Base-by-base conservation (phyloP, 75 land plant genomes). In the Adiantum capillusveneris region DNA sequence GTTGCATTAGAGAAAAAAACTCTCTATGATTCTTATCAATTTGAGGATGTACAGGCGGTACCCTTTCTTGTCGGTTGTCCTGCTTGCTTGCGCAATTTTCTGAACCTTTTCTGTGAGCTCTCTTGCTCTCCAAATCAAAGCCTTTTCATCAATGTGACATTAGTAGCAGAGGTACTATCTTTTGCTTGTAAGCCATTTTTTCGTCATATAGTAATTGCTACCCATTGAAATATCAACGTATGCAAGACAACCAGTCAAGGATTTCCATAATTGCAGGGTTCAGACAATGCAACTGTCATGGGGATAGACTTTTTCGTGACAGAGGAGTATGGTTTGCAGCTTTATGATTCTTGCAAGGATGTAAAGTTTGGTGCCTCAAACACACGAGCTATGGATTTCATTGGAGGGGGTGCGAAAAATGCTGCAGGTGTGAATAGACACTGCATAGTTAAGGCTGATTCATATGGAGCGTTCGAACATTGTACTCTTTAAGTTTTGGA, bases 61-160 rank as follows among this genome's bases (percentile, higher is more conserved):
- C 94, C 98, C 29, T 85, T 93, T 31, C 84, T 93, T 61, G 88
- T 86, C n/a, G 95, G 98, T 18, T 93, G 98, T 63, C 98, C 98
- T 31, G 98, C 98, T 39, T 93, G 98, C 70, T 66, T 93, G 62
- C 81, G 98, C 36, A 93, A 93, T 57, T 93, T 93, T 37, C 50
- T 93, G 42, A 88, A 93, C 66, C 63, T 93, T 17, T 88, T 85
- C 58, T 93, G 98, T 76, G 98, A 93, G 59, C 79, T 93, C 25
- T 44, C 94, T 30, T 93, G 98, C 58, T 93, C 98, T 57, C 98
- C 98, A 54, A 67, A 88, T 67, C 98, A 93, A 71, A 85, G 94
- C 62, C 79, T 79, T 27, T 88, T 88, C 54, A 85, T 93, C 64
- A 85, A 93, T 65, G 90, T 93, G 21, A 83, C 94, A 42, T 75